These are phyloP conservation scores for Penicillium lagena DNA, from an alignment of 495 filamentous ascomycete genomes.

Conservation along the genomic window DNA sequence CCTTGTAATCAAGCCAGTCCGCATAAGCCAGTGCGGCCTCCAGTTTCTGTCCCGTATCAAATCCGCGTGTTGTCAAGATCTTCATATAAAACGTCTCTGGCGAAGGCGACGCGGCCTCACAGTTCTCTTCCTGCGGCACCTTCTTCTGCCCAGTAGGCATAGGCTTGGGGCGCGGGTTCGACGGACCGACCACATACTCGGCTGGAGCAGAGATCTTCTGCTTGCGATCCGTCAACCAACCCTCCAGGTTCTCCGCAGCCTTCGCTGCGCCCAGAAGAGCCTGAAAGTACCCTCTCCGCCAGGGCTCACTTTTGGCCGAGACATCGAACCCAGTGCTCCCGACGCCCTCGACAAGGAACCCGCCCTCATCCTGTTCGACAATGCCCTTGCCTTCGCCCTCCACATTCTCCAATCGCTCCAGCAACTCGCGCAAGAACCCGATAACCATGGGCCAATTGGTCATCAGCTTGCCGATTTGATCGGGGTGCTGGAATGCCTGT, in stretches of 20 bases:
- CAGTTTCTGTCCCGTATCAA: slow-evolving; percentile 64
- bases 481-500: slow-evolving; percentile 47
- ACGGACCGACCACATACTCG: slow-evolving; percentile 68
- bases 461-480: slow-evolving; percentile 39
- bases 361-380: slow-evolving; percentile 48
- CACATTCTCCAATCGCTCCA: slow-evolving; percentile 58
- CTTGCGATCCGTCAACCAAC: slow-evolving; percentile 63
- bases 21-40: slow-evolving; percentile 76
- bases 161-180: slow-evolving; percentile 73
- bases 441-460: slow-evolving; percentile 62
- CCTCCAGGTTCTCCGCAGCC: slow-evolving; percentile 73
- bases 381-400: slow-evolving; percentile 62
- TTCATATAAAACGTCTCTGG: slow-evolving; percentile 71
- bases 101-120: slow-evolving; percentile 52
- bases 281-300: slow-evolving; percentile 78
- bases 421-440: slow-evolving; percentile 42
- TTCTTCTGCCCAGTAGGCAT: slow-evolving; percentile 50
- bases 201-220: slow-evolving; percentile 58
- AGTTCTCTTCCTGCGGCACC: slow-evolving; percentile 65
- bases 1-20: slow-evolving; percentile 76
- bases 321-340: slow-evolving; percentile 62
- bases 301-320: slow-evolving; percentile 65
- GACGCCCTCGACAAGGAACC: slow-evolving; percentile 45
- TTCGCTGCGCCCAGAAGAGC: slow-evolving; percentile 68
- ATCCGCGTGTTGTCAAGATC: slow-evolving; percentile 69